Evolutionary conservation across 1,284 basidiomycete genomes (phyloP).

Genomic region (Sporisorium sorghi): DNA sequence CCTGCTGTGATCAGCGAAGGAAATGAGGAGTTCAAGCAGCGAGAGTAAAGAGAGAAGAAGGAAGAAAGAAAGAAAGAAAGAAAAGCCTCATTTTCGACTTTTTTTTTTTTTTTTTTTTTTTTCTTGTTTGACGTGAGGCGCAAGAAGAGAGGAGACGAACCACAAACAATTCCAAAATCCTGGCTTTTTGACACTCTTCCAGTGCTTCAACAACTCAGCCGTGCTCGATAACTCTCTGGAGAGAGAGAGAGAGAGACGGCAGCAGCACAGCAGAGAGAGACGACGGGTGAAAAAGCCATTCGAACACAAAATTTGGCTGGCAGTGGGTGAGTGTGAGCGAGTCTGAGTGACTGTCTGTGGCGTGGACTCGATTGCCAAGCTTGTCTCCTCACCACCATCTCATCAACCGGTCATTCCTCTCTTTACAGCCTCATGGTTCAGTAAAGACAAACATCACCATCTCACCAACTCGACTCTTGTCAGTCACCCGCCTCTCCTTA

Average conservation of each 20-base stretch:
- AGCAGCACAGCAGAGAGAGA: background rate
- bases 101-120: background rate
- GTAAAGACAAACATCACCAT: slow-evolving; percentile 1
- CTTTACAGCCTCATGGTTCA: slow-evolving; percentile 15
- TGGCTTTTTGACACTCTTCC: slow-evolving; percentile 2
- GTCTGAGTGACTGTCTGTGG: background rate
- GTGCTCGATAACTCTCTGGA: background rate
- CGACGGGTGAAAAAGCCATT: background rate
- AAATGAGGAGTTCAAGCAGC: no score
- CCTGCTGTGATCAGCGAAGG: no score
- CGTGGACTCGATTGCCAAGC: background rate
- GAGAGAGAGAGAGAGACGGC: background rate
- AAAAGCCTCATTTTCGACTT: no score
- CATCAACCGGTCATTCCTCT: slow-evolving; percentile 8
- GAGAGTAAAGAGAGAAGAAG: background rate
- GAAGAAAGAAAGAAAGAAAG: no score
- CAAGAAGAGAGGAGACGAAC: slow-evolving; percentile 20
- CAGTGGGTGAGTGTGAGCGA: background rate
- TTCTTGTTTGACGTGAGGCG: background rate
- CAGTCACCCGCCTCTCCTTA: slow-evolving; percentile 22
- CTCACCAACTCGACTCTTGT: background rate
- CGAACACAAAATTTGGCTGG: slow-evolving; percentile 2
- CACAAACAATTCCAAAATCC: slow-evolving; percentile 9
- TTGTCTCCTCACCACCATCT: slow-evolving; percentile 37
- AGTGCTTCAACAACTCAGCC: slow-evolving; percentile 11